Evolutionary conservation across 176 grass and related monocot genomes (phyloP).

Genomic region (Carex littledalei): DNA sequence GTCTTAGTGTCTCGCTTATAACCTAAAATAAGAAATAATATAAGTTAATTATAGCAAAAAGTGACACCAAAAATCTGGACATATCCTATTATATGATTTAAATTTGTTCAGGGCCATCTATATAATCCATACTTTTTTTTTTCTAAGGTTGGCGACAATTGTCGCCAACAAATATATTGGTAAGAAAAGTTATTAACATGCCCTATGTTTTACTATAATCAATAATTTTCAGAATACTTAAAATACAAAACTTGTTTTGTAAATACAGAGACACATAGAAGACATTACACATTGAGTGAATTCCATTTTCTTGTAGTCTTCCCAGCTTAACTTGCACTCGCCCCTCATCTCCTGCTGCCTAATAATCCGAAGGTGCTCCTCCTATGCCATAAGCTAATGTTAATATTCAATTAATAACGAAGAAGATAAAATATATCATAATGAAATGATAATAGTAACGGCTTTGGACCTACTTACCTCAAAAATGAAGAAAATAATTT

Average conservation of each 20-base stretch:
- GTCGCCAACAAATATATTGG: no score
- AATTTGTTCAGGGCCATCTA: not conserved
- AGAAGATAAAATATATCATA: not conserved
- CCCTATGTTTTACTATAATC: not conserved
- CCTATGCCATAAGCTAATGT: conserved; percentile 26
- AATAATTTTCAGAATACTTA: not conserved
- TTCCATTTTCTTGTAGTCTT: conserved; percentile 98
- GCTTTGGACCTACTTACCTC: not conserved
- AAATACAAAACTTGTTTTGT: conserved; percentile 13
- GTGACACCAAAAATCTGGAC: not conserved
- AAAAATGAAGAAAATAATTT: not conserved
- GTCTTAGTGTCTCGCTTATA: conserved; percentile 84
- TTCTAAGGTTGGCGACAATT: no score
- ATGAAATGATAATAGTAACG: not conserved
- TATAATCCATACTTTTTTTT: not conserved
- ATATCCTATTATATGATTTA: not conserved
- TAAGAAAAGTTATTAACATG: no score
- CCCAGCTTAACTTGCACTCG: conserved; percentile 63
- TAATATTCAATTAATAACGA: not conserved
- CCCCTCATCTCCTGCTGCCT: conserved; percentile 46
- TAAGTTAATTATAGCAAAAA: not conserved
- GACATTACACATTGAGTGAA: conserved; percentile 93
- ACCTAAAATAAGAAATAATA: conserved; percentile 44
- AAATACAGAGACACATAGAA: conserved; percentile 27
- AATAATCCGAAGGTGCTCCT: conserved; percentile 69